Conservation (phyloP, 73 alveolate genomes). For the Paramecium caudatum region DNA sequence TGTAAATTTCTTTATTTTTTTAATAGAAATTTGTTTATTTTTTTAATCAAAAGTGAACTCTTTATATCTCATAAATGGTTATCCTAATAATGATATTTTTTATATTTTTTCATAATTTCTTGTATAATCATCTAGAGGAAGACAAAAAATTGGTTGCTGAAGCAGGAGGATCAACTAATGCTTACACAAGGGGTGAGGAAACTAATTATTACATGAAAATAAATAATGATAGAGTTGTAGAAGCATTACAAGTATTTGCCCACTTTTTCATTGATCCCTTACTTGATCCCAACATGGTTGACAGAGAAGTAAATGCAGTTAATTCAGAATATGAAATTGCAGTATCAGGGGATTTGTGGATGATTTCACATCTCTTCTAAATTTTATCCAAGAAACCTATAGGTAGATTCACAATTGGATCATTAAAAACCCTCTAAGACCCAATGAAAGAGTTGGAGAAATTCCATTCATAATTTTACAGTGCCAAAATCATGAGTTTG, state of each 20-base stretch:
- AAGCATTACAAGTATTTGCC: slow-evolving; percentile 68
- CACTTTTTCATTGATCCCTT: slow-evolving; percentile 75
- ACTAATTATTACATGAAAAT: slow-evolving; percentile 72
- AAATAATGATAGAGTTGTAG: slow-evolving; percentile 64
- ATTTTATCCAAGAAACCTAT: slow-evolving; percentile 33
- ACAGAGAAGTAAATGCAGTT: slow-evolving; percentile 74
- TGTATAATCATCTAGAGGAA: neutral
- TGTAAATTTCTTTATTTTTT: too few species aligned
- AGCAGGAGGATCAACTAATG: slow-evolving; percentile 73
- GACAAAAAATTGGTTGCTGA: slow-evolving; percentile 41
- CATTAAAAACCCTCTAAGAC: slow-evolving; percentile 16
- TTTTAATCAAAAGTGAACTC: neutral
- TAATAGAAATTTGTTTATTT: neutral
- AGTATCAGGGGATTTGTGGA: slow-evolving; percentile 62
- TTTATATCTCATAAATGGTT: slow-evolving; percentile 25
- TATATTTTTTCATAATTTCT: slow-evolving; percentile 15
- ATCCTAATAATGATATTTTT: neutral
- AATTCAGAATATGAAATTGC: slow-evolving; percentile 65
- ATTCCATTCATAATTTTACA: slow-evolving; percentile 21
- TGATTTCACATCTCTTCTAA: neutral
- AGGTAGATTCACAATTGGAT: slow-evolving; percentile 61
- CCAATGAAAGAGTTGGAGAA: slow-evolving; percentile 22
- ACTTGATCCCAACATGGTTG: slow-evolving; percentile 53
- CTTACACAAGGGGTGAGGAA: slow-evolving; percentile 69
- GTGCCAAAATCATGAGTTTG: slow-evolving; percentile 61